Evolutionary conservation across 805 yeast genomes (phyloP), one percentile per base, ranked within the genome.

Genomic region (Kuraishia ogatae): DNA sequence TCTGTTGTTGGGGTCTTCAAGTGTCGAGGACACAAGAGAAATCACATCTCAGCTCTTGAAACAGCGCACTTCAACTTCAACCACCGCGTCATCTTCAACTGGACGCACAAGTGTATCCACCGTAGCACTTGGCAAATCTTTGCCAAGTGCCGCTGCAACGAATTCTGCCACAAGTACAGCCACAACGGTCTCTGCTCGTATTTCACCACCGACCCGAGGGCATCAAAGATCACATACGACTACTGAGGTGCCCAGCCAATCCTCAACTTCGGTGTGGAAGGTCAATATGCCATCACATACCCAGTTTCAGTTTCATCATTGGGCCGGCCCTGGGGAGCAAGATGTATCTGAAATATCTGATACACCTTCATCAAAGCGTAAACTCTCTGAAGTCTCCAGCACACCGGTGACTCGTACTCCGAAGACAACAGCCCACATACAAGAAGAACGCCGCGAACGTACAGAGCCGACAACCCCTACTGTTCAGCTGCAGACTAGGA

Each of bases 251-350:
- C 48, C 49, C 23, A 15, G n/a, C n/a, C 51, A 20, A 10, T 28
- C 52, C 2, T 60, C 69, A 13, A 68, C 72, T 2, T 66, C 71
- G 1, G 71, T 69, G 20, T 69, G 70, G 67, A 68, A 65, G 57
- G 65, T 69, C 10, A 63, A 59, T 46, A 54, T 66, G 2, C 71
- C 72, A 1, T 67, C 64, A 53, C 66, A 67, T 47, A 67, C 64
- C 43, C 68, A 67, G 46, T 69, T 60, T 55, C 71, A 69, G 53
- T 70, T 70, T 55, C 72, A 70, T 51, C 71, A 69, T 54, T 70
- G 72, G 72, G 56, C 64, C 10, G 72, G 69, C 2, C 71, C 72
- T 1, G 61, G 59, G 6, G 58, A 57, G 50, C 63, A 55, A 19
- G 56, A 39, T 26, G 22, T 43, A 43, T 5, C 39, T 19, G 48